phyloP scores from a whole-genome alignment of 2,329 filamentous ascomycete species.

The Aspergillus vadensis region DNA sequence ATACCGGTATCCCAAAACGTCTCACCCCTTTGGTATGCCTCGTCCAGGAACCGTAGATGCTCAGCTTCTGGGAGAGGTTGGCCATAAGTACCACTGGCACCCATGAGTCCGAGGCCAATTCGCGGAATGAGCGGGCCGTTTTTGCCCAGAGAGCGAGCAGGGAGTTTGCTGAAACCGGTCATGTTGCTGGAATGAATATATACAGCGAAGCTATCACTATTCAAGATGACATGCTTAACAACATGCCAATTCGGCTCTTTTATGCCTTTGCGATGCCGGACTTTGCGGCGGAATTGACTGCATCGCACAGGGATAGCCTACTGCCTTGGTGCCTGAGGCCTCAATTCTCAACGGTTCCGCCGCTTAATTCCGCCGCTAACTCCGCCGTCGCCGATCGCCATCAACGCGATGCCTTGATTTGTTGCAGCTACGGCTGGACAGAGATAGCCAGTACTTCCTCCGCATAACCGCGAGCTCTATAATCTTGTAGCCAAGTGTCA shows the following conservation, averaged over 20 bases:
- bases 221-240: too few relatives aligned
- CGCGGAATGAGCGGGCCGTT: conserved; percentile 32
- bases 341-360: background rate
- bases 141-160: conserved; percentile 29
- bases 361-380: conserved; percentile 7
- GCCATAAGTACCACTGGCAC: conserved; percentile 34
- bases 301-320: fast-evolving
- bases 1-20: conserved; percentile 49
- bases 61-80: conserved; percentile 41
- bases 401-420: too few relatives aligned
- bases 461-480: too few relatives aligned
- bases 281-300: background rate
- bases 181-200: background rate
- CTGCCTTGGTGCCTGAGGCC: too few relatives aligned
- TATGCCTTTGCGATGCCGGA: background rate
- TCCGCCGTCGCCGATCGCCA: background rate
- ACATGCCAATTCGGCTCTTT: background rate
- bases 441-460: too few relatives aligned
- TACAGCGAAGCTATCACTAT: background rate
- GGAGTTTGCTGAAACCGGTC: conserved; percentile 12
- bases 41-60: conserved; percentile 49
- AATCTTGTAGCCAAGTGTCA: too few relatives aligned
- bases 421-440: too few relatives aligned
- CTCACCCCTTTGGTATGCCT: conserved; percentile 46
- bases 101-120: conserved; percentile 34